phyloP scores from a whole-genome alignment of 2,329 filamentous ascomycete species.

The Scedosporium dehoogii region DNA sequence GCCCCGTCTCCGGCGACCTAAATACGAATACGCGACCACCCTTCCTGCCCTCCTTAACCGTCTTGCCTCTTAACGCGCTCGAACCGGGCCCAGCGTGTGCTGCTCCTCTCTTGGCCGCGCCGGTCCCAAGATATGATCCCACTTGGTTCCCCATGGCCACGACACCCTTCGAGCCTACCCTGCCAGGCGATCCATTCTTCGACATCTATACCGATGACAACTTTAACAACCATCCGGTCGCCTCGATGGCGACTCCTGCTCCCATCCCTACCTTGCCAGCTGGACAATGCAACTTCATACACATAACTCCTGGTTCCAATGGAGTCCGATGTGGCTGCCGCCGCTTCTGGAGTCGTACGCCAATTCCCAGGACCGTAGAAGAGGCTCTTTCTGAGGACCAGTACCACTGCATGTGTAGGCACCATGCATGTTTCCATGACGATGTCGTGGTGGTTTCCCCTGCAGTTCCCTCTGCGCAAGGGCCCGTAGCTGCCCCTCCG shows the following conservation, averaged over 20 bases:
- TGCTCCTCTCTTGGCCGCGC: background rate
- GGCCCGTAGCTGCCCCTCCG: background rate
- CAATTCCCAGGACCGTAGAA: slow-evolving; percentile 14
- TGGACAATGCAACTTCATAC: slow-evolving; percentile 49
- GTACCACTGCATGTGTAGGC: slow-evolving; percentile 49
- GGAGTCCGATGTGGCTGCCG: slow-evolving; percentile 49
- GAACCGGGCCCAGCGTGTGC: background rate
- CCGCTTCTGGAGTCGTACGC: slow-evolving; percentile 45
- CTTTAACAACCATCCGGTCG: slow-evolving; percentile 9
- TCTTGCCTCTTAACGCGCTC: background rate
- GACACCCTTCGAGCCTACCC: slow-evolving; percentile 35
- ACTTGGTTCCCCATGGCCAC: slow-evolving; percentile 36
- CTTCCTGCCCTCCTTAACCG: background rate
- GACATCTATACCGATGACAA: slow-evolving; percentile 42
- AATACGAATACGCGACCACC: background rate
- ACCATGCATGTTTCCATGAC: slow-evolving; percentile 54
- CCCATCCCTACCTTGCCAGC: slow-evolving; percentile 30
- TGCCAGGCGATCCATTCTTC: slow-evolving; percentile 37
- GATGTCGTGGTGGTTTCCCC: slow-evolving; percentile 19
- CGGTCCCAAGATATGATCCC: slow-evolving; percentile 1
- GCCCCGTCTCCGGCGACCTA: background rate
- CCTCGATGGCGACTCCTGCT: slow-evolving; percentile 16
- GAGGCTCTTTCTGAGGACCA: slow-evolving; percentile 29
- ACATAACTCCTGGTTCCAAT: slow-evolving; percentile 39
- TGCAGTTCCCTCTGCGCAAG: background rate